Evolutionary conservation across 768 basidiomycete genomes (phyloP), one percentile per base, ranked within the genome.

Genomic region (Agaricus sinodeliciosus): DNA sequence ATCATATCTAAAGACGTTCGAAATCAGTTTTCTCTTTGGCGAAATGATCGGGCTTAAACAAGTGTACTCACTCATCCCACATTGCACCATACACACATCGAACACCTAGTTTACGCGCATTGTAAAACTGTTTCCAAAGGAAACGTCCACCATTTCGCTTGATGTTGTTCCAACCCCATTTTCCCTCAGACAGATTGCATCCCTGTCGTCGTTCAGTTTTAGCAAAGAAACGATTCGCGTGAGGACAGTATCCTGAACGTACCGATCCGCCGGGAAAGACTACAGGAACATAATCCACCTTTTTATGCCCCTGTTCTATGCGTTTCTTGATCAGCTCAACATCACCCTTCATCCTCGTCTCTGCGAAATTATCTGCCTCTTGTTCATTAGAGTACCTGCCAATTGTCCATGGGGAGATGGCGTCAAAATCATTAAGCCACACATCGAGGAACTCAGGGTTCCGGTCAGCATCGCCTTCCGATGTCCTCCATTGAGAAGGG

Each of bases 201-300:
- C 85, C 85, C 85, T 90, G 58, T 15, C 49, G 39, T 16, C 19
- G 15, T 27, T 63, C 37, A 55, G 55, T 31, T 22, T 31, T 31
- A 31, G 11, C 31, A 31, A 31, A 3, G 3, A 22, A 27, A 25
- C 27, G 13, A 31, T 31, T 34, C 34, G n/a, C 37, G 58, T 11
- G 9, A 37, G 50, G 55, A 48, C 5, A 43, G n/a, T 48, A 40
- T n/a, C 43, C 22, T 7, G 46, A 5, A 77, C 87, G 59, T 55
- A 90, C 90, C 55, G 89, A 90, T 47, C 85, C 84, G 8, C 90
- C 90, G 40, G 90, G 90, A 51, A 86, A 76, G 4, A 91, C 79
- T 8, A 90, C 87, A 1, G 90, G 90, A n/a, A 91, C 77, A 63
- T 90, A 92, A 64, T 89, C 86, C 18, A 90, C 73, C 62, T 77